Evolutionary conservation across 192 early-diverging fungal species (phyloP).

Genomic region (Thamnidium elegans): DNA sequence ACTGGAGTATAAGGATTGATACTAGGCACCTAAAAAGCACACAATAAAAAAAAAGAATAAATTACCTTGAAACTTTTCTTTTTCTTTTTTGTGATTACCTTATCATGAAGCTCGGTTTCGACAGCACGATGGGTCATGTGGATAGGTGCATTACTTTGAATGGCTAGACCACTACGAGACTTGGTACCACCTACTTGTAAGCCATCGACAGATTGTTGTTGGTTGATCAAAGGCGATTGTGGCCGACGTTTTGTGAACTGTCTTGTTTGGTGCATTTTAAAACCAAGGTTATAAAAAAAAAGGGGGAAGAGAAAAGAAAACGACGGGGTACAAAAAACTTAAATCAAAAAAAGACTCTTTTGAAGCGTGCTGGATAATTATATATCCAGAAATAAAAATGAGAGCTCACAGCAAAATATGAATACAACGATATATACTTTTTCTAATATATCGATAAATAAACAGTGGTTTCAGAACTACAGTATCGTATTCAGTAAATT

Average conservation of each 20-base stretch:
- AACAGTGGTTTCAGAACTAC: too few relatives aligned
- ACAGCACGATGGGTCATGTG: background rate
- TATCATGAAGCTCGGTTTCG: background rate
- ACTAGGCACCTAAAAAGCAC: too few relatives aligned
- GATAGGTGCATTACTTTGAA: constrained; percentile 5
- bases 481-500: too few relatives aligned
- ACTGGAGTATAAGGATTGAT: too few relatives aligned
- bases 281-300: background rate
- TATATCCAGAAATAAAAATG: too few relatives aligned
- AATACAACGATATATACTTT: too few relatives aligned
- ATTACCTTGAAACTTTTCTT: background rate
- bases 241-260: constrained; percentile 15
- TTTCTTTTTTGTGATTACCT: background rate
- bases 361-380: background rate
- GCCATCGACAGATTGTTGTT: constrained; percentile 1
- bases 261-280: constrained; percentile 15
- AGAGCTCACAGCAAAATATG: too few relatives aligned
- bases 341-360: too few relatives aligned
- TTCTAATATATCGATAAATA: too few relatives aligned
- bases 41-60: too few relatives aligned
- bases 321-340: background rate
- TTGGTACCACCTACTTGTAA: background rate
- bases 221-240: constrained; percentile 6
- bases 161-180: background rate
- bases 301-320: background rate